Base-by-base conservation (phyloP, 805 yeast genomes). In the Clavispora vitiphila region DNA sequence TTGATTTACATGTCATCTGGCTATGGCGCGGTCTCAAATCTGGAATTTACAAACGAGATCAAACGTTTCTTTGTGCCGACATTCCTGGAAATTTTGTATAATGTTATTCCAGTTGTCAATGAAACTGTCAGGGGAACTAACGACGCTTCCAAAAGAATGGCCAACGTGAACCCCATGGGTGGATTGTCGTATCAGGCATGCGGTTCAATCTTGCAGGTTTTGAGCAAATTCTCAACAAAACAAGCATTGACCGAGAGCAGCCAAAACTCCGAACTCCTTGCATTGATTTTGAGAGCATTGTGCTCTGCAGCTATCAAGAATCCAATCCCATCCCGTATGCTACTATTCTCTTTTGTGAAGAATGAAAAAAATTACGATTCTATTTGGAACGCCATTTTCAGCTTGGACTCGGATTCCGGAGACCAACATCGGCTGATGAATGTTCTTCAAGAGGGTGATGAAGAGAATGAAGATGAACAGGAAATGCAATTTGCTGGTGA, bases 81-180 rank as follows among this genome's bases (percentile, higher is more conserved):
- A 10, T 60, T 79, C 27, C 72, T 77, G 38, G 85, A 84, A 53
- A 67, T 77, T 38, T 57, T 83, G 8, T 83, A 81, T 60, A 84
- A 85, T 54, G 53, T 83, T 38, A 61, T 85, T 11, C 80, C 69
- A 1, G 54, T 58, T 12, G 57, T 63, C 2, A 45, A 61, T 11
- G 35, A 39, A 4, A 26, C 23, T 14, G 16, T 48, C 18, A 18
- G 40, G 3, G 50, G 49, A 10, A 35, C 46, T 3, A 53, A 58
- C 34, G 57, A 55, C 37, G 50, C 59, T 5, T 16, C 47, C 10
- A 53, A 51, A 35, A 53, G 60, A 30, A 44, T 62, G 35, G 50
- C 66, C 35, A 64, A 64, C 48, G 40, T 56, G 35, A 61, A 65
- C 38, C 60, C 71, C 19, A 54, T 51, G 3, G 73, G 65, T 36